phyloP scores from a whole-genome alignment of 495 filamentous ascomycete genomes.

The Chlorociboria aeruginascens region DNA sequence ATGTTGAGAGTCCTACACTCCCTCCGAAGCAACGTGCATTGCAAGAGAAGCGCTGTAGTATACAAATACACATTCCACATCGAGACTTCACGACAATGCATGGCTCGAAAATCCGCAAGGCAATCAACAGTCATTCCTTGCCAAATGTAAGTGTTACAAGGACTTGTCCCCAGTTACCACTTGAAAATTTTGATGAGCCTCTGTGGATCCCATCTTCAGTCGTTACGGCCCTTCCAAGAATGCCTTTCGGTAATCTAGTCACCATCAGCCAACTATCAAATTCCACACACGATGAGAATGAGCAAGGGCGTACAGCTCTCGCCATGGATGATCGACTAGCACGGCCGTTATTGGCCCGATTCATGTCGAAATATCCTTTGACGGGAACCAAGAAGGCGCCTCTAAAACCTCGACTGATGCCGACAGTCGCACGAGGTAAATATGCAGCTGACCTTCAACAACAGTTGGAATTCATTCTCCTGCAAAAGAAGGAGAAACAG shows the following conservation, averaged over 20 bases:
- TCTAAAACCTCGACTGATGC: background rate
- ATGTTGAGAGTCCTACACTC: background rate
- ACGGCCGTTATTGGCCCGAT: conserved; percentile 3
- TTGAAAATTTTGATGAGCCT: background rate
- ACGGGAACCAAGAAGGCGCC: conserved; percentile 8
- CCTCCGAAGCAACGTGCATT: background rate
- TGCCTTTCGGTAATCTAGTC: background rate
- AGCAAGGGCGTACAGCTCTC: conserved; percentile 4
- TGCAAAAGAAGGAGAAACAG: conserved; percentile 6
- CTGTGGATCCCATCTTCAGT: background rate
- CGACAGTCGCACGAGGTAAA: background rate
- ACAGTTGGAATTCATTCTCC: conserved; percentile 11
- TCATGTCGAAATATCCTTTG: conserved; percentile 15
- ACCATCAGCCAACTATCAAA: background rate
- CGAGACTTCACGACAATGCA: background rate
- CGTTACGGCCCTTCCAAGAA: background rate
- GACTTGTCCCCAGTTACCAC: background rate
- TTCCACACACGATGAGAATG: conserved; percentile 1
- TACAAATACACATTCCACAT: background rate
- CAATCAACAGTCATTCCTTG: background rate
- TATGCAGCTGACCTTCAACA: conserved; percentile 16
- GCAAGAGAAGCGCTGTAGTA: background rate
- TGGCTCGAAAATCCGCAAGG: background rate
- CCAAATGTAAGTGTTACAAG: background rate
- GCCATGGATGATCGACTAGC: conserved; percentile 5